Evolutionary conservation across 352 stramenopile species (phyloP).

Genomic region (Phytopythium delawarense): DNA sequence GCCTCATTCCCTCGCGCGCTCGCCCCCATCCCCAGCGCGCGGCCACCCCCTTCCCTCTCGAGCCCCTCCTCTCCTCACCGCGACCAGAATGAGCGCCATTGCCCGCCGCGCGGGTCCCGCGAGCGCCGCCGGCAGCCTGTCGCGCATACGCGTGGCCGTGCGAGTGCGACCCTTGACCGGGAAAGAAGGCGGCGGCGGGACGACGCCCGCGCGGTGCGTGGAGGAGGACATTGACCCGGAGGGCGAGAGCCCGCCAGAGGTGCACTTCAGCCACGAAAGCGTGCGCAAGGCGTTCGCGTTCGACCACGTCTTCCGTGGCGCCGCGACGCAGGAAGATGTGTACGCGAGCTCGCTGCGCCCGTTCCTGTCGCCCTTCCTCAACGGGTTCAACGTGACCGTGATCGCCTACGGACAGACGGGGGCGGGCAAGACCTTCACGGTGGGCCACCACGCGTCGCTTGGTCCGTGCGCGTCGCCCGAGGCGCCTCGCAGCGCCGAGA

Average conservation of each 20-base stretch:
- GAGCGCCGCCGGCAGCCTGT: neutral
- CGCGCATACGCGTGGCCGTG: constrained; percentile 59
- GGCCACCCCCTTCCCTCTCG: neutral
- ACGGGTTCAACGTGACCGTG: constrained; percentile 87
- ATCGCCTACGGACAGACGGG: constrained; percentile 87
- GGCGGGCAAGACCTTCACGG: constrained; percentile 82
- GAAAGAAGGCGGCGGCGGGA: constrained; percentile 3
- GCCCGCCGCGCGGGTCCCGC: neutral
- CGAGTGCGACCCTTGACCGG: constrained; percentile 37
- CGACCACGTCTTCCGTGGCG: constrained; percentile 52
- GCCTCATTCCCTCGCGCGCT: neutral
- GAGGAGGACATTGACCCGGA: constrained; percentile 2
- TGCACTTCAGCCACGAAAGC: constrained; percentile 37
- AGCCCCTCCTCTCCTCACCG: neutral
- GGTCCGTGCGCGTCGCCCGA: constrained; percentile 7
- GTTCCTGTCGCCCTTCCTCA: constrained; percentile 77
- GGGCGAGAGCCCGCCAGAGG: constrained; percentile 3
- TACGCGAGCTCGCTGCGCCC: constrained; percentile 69
- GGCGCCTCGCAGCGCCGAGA: constrained; percentile 19
- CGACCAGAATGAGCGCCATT: neutral
- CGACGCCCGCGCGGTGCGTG: constrained; percentile 9
- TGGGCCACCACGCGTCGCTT: constrained; percentile 57
- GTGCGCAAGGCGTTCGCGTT: constrained; percentile 53
- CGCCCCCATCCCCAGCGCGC: neutral
- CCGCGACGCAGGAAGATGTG: constrained; percentile 47